These are phyloP conservation scores for Pyricularia grisea DNA, from an alignment of 2,329 filamentous ascomycete genomes.

Conservation along the genomic window DNA sequence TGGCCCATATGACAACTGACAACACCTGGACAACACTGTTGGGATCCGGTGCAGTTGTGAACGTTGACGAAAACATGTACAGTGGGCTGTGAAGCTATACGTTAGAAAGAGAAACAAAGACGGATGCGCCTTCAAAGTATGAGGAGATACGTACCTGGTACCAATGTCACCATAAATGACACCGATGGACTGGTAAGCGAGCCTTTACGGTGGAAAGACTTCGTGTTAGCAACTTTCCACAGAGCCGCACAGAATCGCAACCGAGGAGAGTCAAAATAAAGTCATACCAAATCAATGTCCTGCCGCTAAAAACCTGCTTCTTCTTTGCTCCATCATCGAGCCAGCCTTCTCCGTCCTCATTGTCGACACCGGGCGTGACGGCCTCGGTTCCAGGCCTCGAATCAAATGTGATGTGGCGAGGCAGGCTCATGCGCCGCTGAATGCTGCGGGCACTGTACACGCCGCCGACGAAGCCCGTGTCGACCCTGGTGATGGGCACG, in stretches of 20 bases:
- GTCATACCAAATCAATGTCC: conserved; percentile 10
- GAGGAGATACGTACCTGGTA: conserved; percentile 19
- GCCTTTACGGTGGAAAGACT: conserved; percentile 22
- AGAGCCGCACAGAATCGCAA: not conserved
- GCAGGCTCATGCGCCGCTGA: conserved; percentile 6
- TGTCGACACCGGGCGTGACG: conserved; percentile 5
- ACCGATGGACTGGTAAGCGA: conserved; percentile 56
- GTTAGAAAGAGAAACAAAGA: not conserved
- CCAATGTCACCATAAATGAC: conserved; percentile 65
- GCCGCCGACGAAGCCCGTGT: conserved; percentile 8
- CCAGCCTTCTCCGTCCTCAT: conserved; percentile 13
- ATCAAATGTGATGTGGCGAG: conserved; percentile 6
- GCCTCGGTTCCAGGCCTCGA: conserved; percentile 1
- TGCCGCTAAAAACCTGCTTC: conserved; percentile 13
- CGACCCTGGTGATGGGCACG: conserved; percentile 2
- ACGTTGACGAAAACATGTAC: conserved; percentile 60
- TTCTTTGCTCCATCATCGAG: conserved; percentile 8
- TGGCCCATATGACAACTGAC: conserved; percentile 57
- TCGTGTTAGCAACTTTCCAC: not conserved
- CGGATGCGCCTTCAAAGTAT: too few relatives aligned
- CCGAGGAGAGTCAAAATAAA: not conserved
- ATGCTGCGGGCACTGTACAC: conserved; percentile 10
- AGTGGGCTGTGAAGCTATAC: conserved; percentile 38
- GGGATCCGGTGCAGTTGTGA: conserved; percentile 40
- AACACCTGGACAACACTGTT: conserved; percentile 52